A percentile compares a stretch with the other conserved stretches of the same genome.
phyloP scores from a whole-genome alignment of 352 stramenopile genomes.

The Lagenidium giganteum region DNA sequence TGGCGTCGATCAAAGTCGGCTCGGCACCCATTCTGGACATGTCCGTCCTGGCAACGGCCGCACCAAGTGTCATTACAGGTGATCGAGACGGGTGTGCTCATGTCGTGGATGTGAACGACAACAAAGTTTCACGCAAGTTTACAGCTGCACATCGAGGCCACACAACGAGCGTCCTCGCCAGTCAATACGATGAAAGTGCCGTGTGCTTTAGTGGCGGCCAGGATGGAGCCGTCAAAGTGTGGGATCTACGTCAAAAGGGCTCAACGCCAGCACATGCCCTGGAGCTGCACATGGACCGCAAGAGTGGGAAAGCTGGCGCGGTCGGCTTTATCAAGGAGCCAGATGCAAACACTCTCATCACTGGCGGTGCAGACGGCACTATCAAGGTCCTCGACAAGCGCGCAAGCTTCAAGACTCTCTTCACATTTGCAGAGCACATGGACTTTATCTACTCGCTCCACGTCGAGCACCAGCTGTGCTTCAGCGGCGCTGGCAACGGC shows the following conservation, averaged over 20 bases:
- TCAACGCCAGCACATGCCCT: slow-evolving; percentile 17
- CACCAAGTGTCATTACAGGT: slow-evolving; percentile 31
- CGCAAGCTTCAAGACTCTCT: slow-evolving; percentile 31
- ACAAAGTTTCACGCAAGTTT: slow-evolving; percentile 38
- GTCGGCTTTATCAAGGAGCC: slow-evolving; percentile 62
- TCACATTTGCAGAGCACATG: slow-evolving; percentile 69
- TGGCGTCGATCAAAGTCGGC: slow-evolving; percentile 39
- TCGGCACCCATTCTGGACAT: slow-evolving; percentile 62
- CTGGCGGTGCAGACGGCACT: slow-evolving; percentile 65
- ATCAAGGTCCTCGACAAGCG: slow-evolving; percentile 79
- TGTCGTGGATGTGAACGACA: slow-evolving; percentile 43
- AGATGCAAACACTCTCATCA: slow-evolving; percentile 52
- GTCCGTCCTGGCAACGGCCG: slow-evolving; percentile 19
- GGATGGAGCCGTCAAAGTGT: slow-evolving; percentile 66
- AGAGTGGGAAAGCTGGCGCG: slow-evolving; percentile 55
- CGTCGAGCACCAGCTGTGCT: slow-evolving; percentile 57
- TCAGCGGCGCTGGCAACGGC: slow-evolving; percentile 78
- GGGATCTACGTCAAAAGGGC: slow-evolving; percentile 59
- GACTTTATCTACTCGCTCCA: slow-evolving; percentile 88
- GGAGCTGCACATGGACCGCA: slow-evolving; percentile 50
- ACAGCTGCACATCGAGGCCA: slow-evolving; percentile 49
- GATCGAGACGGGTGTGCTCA: slow-evolving; percentile 68
- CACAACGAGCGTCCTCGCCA: slow-evolving; percentile 55
- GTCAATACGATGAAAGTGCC: slow-evolving; percentile 7
- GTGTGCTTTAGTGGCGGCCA: slow-evolving; percentile 74